Evolutionary conservation across 2,329 filamentous ascomycete species (phyloP).

Genomic region (Dendrostoma leiphaemia): DNA sequence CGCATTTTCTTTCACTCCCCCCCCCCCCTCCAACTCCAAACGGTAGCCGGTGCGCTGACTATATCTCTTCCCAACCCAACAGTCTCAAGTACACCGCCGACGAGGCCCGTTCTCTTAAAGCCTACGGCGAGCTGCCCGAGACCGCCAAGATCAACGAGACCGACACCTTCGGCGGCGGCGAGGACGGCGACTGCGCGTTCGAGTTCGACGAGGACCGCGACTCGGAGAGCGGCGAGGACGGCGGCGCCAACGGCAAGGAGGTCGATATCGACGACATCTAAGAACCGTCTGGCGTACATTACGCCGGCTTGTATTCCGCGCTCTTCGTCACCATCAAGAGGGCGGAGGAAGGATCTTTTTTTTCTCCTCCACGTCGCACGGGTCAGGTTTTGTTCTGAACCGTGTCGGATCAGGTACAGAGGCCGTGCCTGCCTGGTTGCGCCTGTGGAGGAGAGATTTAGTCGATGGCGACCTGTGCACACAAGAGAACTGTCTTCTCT

Average conservation of each 20-base stretch:
- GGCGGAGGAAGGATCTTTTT: neutral
- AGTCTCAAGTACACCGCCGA: conserved; percentile 89
- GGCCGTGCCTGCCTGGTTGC: too few species aligned
- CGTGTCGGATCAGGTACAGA: too few species aligned
- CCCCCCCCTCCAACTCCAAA: too few species aligned
- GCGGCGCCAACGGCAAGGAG: conserved; percentile 66
- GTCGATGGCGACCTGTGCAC: neutral
- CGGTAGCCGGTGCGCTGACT: too few species aligned
- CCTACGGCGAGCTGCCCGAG: conserved; percentile 95
- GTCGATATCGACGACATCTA: conserved; percentile 96
- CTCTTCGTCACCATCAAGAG: neutral
- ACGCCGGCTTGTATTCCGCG: neutral
- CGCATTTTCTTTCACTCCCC: neutral
- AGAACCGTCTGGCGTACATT: too few species aligned
- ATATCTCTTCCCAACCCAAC: neutral
- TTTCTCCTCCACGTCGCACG: too few species aligned
- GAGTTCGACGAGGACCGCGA: conserved; percentile 96
- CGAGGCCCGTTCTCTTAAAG: conserved; percentile 91
- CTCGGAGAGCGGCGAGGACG: conserved; percentile 53
- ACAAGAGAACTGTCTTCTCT: conserved; percentile 62
- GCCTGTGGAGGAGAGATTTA: neutral
- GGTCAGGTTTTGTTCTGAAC: too few species aligned
- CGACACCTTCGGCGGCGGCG: conserved; percentile 87
- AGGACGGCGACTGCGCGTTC: conserved; percentile 94
- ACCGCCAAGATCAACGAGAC: conserved; percentile 99